Conservation (phyloP, 768 basidiomycete species). For the Tylopilus subfusipes region DNA sequence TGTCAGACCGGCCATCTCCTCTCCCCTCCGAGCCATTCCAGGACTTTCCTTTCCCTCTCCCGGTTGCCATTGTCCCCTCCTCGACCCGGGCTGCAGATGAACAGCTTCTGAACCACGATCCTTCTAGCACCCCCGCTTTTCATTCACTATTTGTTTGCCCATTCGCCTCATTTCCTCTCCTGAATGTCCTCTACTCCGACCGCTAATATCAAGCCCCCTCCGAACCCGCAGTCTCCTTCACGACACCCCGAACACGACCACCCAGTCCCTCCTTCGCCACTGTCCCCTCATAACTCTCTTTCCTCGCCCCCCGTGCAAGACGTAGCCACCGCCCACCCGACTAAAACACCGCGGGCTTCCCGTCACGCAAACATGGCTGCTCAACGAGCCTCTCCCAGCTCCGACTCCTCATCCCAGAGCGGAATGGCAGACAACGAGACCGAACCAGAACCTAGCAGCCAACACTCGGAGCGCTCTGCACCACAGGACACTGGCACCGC, state of each 20-base stretch:
- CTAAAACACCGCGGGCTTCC: constrained; percentile 19
- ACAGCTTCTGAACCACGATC: constrained; percentile 14
- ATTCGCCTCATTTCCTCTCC: constrained; percentile 10
- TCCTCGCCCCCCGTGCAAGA: constrained; percentile 3
- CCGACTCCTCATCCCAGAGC: constrained; percentile 48
- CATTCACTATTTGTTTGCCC: constrained; percentile 28
- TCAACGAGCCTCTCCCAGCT: constrained; percentile 26
- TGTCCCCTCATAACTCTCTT: neutral
- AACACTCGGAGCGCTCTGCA: constrained; percentile 37
- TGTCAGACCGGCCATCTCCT: neutral
- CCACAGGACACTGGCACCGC: constrained; percentile 30
- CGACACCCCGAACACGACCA: constrained; percentile 11
- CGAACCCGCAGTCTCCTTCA: constrained; percentile 6
- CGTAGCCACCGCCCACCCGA: constrained; percentile 19
- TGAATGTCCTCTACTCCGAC: constrained; percentile 26
- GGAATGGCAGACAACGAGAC: constrained; percentile 60
- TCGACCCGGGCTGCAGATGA: constrained; percentile 3
- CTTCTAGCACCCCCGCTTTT: constrained; percentile 5
- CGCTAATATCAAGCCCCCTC: constrained; percentile 16
- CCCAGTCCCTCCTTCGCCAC: neutral
- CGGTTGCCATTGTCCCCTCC: neutral
- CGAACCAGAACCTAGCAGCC: constrained; percentile 43
- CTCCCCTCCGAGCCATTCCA: too few species aligned
- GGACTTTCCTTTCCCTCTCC: neutral
- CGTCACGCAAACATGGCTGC: constrained; percentile 19